A percentile compares a stretch with the other conserved stretches of the same genome.
These are phyloP conservation scores for Hypoxylon sp. DNA, from an alignment of 2,329 filamentous ascomycete species.

Conservation along the genomic window DNA sequence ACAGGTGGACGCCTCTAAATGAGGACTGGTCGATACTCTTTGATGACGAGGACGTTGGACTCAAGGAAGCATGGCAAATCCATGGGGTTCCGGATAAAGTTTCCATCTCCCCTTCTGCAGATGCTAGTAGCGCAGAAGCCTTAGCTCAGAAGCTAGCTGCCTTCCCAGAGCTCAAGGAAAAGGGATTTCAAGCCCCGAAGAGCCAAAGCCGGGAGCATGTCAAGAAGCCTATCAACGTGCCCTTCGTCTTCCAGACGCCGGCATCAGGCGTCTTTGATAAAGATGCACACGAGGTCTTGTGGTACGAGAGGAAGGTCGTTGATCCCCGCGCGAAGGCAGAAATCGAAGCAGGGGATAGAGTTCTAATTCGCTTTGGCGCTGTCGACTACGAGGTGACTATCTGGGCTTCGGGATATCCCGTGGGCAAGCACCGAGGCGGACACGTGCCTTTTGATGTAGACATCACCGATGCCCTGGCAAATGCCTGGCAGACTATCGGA, in stretches of 20 bases:
- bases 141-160: constrained; percentile 65
- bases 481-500: constrained; percentile 44
- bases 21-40: constrained; percentile 76
- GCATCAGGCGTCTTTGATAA: constrained; percentile 74
- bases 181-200: constrained; percentile 58
- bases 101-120: constrained; percentile 47
- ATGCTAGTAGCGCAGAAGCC: constrained; percentile 52
- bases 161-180: constrained; percentile 64
- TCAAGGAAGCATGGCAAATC: constrained; percentile 67
- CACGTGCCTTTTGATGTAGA: constrained; percentile 73
- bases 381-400: constrained; percentile 73
- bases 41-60: constrained; percentile 73
- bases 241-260: constrained; percentile 75
- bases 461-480: constrained; percentile 64
- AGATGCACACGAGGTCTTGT: constrained; percentile 75
- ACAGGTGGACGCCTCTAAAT: constrained; percentile 73
- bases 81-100: constrained; percentile 63
- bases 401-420: constrained; percentile 68
- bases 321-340: constrained; percentile 65
- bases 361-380: constrained; percentile 71
- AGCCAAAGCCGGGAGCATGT: constrained; percentile 55
- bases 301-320: constrained; percentile 71
- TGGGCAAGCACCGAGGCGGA: constrained; percentile 70
- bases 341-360: constrained; percentile 57
- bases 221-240: constrained; percentile 71